Base-by-base conservation (phyloP, 352 stramenopile genomes). In the Globisporangium paroecandrum region DNA sequence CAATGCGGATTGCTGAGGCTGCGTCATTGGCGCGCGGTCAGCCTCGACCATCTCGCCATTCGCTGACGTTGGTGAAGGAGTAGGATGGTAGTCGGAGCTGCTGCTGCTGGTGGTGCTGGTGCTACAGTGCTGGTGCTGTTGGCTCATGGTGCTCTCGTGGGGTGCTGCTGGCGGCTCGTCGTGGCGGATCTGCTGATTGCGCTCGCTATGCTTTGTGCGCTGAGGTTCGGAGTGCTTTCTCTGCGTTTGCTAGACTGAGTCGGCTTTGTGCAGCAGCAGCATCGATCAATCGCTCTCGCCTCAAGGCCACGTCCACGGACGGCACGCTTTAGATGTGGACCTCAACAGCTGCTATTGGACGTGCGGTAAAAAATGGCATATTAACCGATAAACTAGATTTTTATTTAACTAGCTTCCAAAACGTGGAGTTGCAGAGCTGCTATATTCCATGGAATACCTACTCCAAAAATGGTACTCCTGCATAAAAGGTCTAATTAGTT, bases 171-270 rank as follows among this genome's bases (percentile, higher is more conserved):
- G 43, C 20, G 41, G 41, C 15, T 47, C 41, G 41, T 47, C 41
- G 41, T 47, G 41, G 41, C 41, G 41, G 41, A 47, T 47, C 13
- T 47, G 41, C 41, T n/a, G 41, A 51, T 22, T 51, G 43, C 43
- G 15, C 9, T 10, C 22, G 43, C 43, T 20, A 1, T 12, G 43
- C 43, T 36, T 36, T 51, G 43, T 10, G 43, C 18, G 29, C 22
- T 62, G 20, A 29, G 32, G 4, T 32, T 64, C 25, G 22, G 41
- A 6, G 15, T 46, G 41, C 54, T 56, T 47, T 64, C 59, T 36
- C 56, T 61, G 58, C 58, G 59, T 64, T 64, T 64, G 59, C 59
- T 64, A 41, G 46, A 64, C 59, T 64, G 56, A 49, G 56, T 62
- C 27, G 27, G 27, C 56, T 22, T 22, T 51, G 43, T 20, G 43